Percentiles rank a stretch among this genome's conserved stretches.
Evolutionary conservation across 2,329 filamentous ascomycete genomes (phyloP).

Genomic region (Aspergillus phoenicis): DNA sequence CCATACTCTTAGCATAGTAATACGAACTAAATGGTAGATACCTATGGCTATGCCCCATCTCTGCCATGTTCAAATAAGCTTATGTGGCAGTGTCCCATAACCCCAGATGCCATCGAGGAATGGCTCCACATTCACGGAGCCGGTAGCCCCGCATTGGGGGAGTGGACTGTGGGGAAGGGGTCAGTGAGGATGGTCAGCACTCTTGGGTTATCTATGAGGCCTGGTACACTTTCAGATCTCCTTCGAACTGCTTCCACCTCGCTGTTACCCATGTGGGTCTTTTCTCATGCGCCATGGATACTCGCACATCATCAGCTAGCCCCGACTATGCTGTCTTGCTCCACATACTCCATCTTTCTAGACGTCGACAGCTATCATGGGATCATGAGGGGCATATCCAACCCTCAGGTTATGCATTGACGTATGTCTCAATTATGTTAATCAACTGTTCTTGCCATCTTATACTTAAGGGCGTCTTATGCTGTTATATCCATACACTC

Average conservation of each 20-base stretch:
- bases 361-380: not conserved
- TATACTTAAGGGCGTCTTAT: not conserved
- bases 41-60: not conserved
- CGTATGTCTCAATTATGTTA: not conserved
- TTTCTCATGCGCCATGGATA: not conserved
- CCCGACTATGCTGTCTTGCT: not conserved
- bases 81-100: not conserved
- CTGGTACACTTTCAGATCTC: no score
- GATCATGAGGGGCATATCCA: not conserved
- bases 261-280: not conserved
- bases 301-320: not conserved
- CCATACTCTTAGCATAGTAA: no score
- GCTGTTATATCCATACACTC: no score
- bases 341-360: not conserved
- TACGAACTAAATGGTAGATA: not conserved
- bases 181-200: no score
- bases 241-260: no score
- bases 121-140: not conserved
- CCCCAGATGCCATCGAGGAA: not conserved
- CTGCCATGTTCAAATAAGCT: not conserved
- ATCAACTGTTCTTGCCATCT: not conserved
- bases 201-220: accelerated
- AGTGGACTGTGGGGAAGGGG: no score
- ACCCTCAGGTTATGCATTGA: not conserved
- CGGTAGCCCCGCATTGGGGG: not conserved